Conservation (phyloP, 2,329 filamentous ascomycete species). For the Fusarium sp. region DNA sequence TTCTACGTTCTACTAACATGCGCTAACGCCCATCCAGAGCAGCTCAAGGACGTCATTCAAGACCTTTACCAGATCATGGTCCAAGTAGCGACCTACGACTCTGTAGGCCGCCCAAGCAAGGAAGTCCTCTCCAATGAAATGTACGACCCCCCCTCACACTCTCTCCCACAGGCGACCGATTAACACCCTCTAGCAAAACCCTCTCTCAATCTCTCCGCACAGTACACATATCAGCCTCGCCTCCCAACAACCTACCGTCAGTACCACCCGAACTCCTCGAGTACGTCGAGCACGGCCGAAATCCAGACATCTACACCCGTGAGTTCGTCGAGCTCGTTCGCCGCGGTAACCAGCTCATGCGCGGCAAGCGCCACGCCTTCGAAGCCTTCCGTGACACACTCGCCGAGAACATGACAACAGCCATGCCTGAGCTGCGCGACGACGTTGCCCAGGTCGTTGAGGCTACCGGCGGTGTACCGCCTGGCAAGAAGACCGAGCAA, state of each 20-base stretch:
- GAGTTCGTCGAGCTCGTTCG: constrained; percentile 78
- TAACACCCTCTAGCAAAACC: constrained; percentile 47
- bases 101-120: constrained; percentile 59
- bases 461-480: constrained; percentile 53
- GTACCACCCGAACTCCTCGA: constrained; percentile 72
- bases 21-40: constrained; percentile 52
- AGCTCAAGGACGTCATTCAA: constrained; percentile 71
- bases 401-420: constrained; percentile 65
- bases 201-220: constrained; percentile 53
- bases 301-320: constrained; percentile 79
- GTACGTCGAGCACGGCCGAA: constrained; percentile 77
- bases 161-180: not conserved
- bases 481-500: constrained; percentile 19
- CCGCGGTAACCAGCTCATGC: constrained; percentile 73
- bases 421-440: constrained; percentile 68
- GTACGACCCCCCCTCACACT: constrained; percentile 41
- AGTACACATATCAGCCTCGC: constrained; percentile 54
- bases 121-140: constrained; percentile 68
- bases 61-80: constrained; percentile 73
- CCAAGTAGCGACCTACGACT: constrained; percentile 70
- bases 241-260: constrained; percentile 57
- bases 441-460: constrained; percentile 64
- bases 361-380: constrained; percentile 73
- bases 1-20: not conserved
- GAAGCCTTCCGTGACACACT: constrained; percentile 69